Base-by-base conservation (phyloP, 169 alveolate species). In the Babesia sp. region DNA sequence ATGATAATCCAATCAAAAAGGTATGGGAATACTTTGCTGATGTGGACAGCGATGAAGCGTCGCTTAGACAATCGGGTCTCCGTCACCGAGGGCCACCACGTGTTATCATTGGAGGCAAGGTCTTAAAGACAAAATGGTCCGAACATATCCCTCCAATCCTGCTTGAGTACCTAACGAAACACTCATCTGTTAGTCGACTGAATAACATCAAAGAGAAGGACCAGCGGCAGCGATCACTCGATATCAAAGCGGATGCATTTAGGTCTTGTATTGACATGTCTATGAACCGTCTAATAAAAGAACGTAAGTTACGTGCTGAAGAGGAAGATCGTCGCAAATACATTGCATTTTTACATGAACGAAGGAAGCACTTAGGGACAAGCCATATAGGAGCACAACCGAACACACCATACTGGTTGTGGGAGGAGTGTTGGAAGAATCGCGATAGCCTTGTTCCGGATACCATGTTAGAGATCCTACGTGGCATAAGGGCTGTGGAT, bases 401-500 rank as follows among this genome's bases (percentile, higher is more conserved):
- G 31, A 39, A 29, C 22, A 51, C 58, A 45, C 87, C 87, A 2
- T 79, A 42, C 34, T 79, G 87, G 87, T n/a, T 79, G n/a, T 79
- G 87, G 87, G 39, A 58, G 26, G 82, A 79, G 48, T 79, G 45
- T 34, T 79, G 87, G 87, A 56, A 48, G 28, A 9, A 50, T 3
- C 45, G 83, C 9, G 76, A 70, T 22, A 31, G 42, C 26, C 29
- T 79, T 28, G 14, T 68, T 3, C 53, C 33, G 36, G 75, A 67
- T 31, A 60, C 77, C n/a, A 6, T 69, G 1, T 26, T 42, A 28
- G 84, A 79, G 31, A 55, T 79, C 2, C 41, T 79, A 39, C 37
- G 44, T 16, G 57, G 55, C 14, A 50, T 79, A 4, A 24, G 51
- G 12, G 56, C 66, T 22, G 74, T 74, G 33, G 84, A 79, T 18